A percentile compares a stretch with the other conserved stretches of the same genome.
These are phyloP conservation scores for Hypoxylon rubiginosum DNA, from an alignment of 2,329 filamentous ascomycete species.

Conservation along the genomic window DNA sequence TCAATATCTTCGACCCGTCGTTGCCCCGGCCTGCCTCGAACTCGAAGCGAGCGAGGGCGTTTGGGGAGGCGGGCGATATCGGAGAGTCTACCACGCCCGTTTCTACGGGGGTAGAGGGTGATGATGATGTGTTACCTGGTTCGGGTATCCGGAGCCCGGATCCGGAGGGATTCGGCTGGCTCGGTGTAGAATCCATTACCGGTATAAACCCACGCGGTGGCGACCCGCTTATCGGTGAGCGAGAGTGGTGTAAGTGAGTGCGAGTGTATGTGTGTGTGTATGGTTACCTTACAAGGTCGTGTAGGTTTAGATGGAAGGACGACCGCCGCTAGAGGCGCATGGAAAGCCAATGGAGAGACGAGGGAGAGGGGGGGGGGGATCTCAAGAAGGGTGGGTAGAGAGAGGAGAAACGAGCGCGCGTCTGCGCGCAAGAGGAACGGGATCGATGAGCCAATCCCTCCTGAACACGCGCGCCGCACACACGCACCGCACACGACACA, in stretches of 20 bases:
- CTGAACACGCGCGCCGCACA: conserved; percentile 30
- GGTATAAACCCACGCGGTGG: conserved; percentile 9
- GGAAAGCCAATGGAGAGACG: conserved; percentile 40
- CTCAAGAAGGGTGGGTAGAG: conserved; percentile 25
- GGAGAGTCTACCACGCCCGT: conserved; percentile 56
- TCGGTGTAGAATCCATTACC: conserved; percentile 36
- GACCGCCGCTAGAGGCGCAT: conserved; percentile 42
- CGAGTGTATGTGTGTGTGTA: conserved; percentile 5
- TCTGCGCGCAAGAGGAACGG: conserved; percentile 43
- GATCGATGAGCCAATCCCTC: conserved; percentile 32
- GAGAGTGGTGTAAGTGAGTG: conserved; percentile 1
- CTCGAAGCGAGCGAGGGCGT: conserved; percentile 85
- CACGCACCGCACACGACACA: conserved; percentile 18
- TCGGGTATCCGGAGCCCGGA: conserved; percentile 42
- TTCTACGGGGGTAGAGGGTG: conserved; percentile 23
- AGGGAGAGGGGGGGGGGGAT: conserved; percentile 21
- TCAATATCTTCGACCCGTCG: conserved; percentile 89
- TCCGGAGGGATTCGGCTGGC: conserved; percentile 35
- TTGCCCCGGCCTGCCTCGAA: conserved; percentile 83
- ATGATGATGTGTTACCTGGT: conserved; percentile 14
- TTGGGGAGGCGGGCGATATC: conserved; percentile 59
- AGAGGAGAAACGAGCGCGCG: conserved; percentile 43
- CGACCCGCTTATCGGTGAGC: conserved; percentile 30
- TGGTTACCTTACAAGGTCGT: conserved; percentile 37
- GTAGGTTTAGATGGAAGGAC: conserved; percentile 35